Base-by-base conservation (phyloP, 805 yeast species). In the Yamadazyma ubonensis region DNA sequence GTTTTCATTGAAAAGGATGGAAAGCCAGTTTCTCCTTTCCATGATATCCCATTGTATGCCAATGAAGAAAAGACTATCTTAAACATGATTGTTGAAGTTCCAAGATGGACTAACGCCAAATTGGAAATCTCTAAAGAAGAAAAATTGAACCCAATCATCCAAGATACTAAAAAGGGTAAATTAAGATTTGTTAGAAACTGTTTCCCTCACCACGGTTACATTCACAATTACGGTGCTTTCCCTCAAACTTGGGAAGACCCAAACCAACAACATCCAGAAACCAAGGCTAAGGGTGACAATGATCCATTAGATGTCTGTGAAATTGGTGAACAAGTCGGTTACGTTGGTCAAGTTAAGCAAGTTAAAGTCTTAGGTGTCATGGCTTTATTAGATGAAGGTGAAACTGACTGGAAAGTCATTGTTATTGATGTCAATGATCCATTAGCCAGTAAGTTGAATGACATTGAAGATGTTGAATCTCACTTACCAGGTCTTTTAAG, bases 171-270 rank as follows among this genome's bases (percentile, higher is more conserved):
- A 76, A 91, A 93, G 77, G 98, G 97, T 53, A 84, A 88, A 68
- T 79, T 89, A 59, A 82, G 98, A 73, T 93, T 83, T 55, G 98
- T 93, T 45, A 83, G 96, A 74, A 93, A 93, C 79, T 81, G 95
- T 67, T 91, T 91, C 87, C 99, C 99, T 39, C 96, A 86, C 75
- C 95, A 93, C 66, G 99, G 99, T 55, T 91, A 93, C 76, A 91
- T 91, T 54, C 96, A 89, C 75, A 93, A 93, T 75, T 91, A 91
- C 65, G 99, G 98, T 65, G 97, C 97, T 36, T 85, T 91, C 79
- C 98, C 98, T 51, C 97, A 91, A 67, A 83, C 89, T 34, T 83
- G 89, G 89, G 89, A 83, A 65, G 86, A 83, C 57, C 75, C 75
- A 34, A 64, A 86, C 80, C 64, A 78, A 68, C 55, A 74, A 53